A percentile compares a stretch with the other conserved stretches of the same genome.
These are phyloP conservation scores for Trichophyton rubrum DNA, from an alignment of 2,329 filamentous ascomycete genomes.

Conservation along the genomic window DNA sequence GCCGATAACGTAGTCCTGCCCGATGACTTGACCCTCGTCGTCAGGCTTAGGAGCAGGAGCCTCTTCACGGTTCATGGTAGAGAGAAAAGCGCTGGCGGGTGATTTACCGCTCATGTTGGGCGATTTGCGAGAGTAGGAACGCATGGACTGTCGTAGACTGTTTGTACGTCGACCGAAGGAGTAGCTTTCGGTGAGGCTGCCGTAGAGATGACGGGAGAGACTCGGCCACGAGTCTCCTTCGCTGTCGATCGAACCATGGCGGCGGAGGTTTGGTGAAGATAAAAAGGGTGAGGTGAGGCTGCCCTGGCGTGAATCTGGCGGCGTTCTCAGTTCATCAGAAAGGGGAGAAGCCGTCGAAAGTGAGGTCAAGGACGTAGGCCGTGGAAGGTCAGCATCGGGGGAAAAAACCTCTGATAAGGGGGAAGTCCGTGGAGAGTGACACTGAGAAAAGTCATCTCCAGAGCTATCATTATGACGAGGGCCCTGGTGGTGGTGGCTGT, in stretches of 20 bases:
- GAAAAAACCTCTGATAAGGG: conserved; percentile 8
- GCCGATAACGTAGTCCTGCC: conserved; percentile 54
- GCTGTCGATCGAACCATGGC: conserved; percentile 29
- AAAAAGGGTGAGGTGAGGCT: conserved; percentile 28
- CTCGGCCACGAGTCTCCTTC: conserved; percentile 29
- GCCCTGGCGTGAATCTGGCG: conserved; percentile 26
- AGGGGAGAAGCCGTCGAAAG: conserved; percentile 32
- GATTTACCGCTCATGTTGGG: conserved; percentile 42
- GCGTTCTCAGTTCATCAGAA: conserved; percentile 31
- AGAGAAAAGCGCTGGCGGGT: conserved; percentile 46
- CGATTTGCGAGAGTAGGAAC: conserved; percentile 35
- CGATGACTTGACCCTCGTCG: conserved; percentile 55
- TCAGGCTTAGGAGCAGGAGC: conserved; percentile 42
- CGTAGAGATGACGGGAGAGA: conserved; percentile 16
- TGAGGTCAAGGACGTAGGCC: conserved; percentile 33
- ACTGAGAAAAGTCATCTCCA: background rate
- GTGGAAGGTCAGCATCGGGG: conserved; percentile 22
- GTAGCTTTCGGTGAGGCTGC: conserved; percentile 26
- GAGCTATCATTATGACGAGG: conserved; percentile 1
- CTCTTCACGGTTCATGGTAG: conserved; percentile 37
- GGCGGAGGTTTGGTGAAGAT: conserved; percentile 26
- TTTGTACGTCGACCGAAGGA: conserved; percentile 21
- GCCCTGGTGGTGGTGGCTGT: background rate
- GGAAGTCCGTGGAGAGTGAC: conserved; percentile 3
- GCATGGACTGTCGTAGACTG: conserved; percentile 25